Evolutionary conservation across 805 yeast species (phyloP), one percentile per base, ranked within the genome.

Genomic region (Wickerhamomyces subpelliculosus): DNA sequence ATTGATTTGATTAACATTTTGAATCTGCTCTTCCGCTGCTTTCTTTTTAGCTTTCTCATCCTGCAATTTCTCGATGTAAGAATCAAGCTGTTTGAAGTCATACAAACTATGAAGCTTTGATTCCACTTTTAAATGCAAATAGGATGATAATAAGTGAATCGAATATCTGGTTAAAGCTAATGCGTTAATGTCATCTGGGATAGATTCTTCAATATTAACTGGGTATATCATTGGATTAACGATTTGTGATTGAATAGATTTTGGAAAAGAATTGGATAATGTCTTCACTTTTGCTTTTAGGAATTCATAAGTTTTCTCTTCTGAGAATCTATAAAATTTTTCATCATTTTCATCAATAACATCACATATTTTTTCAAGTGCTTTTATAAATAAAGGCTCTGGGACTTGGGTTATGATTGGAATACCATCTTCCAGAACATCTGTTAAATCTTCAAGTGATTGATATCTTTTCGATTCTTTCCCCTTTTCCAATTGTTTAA

Each of bases 71-170:
- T 40, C 23, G 17, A 43, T 27, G 35, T 62, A 62, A 4, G 44
- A 47, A 19, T 61, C 59, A 27, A 69, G 51, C 8, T 49, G 48
- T 1, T 38, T 45, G 22, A 66, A 51, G 23, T 65, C 60, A 13
- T 60, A 61, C 26, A 48, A 43, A 1, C 66, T 58, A 11, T 57
- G 38, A 43, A 54, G 31, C 44, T 49, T 37, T 25, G 34, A 22
- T 27, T 51, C 34, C 24, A 57, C 32, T 41, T 43, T 21, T 39
- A 46, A 24, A 30, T 53, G 57, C 32, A 73, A 57, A 43, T 67
- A 68, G 3, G 74, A 67, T 3, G 75, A 67, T 6, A 79, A 42
- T 22, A 78, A 54, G 21, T 72, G 68, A 4, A 78, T 57, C 6
- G 81, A 55, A 37, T 67, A 57, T 38, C 62, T 64, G 13, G 58